phyloP scores from a whole-genome alignment of 352 stramenopile genomes.

The Pythium chondricola region DNA sequence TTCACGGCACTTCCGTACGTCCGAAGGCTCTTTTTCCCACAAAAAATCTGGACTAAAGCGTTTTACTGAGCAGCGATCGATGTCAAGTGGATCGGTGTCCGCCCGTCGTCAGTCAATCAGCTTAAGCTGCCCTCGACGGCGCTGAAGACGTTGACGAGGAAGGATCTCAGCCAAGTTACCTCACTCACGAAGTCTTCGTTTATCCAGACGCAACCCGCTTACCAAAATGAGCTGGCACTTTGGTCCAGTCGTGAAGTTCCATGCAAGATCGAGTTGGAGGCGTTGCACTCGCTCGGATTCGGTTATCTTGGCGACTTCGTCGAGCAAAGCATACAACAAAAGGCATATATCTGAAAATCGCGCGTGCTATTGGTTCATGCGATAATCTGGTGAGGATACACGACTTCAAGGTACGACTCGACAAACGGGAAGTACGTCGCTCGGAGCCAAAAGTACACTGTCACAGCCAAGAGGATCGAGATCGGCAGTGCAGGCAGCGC shows the following conservation, averaged over 20 bases:
- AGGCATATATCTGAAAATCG: slow-evolving; percentile 22
- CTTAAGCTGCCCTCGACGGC: slow-evolving; percentile 43
- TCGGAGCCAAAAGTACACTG: slow-evolving; percentile 79
- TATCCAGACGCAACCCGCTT: slow-evolving; percentile 49
- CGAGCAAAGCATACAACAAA: slow-evolving; percentile 28
- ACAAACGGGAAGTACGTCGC: slow-evolving; percentile 65
- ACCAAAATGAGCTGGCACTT: slow-evolving; percentile 43
- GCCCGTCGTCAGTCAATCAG: slow-evolving; percentile 64
- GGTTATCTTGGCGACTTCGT: slow-evolving; percentile 63
- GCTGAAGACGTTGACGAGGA: slow-evolving; percentile 51
- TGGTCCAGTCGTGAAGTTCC: slow-evolving; percentile 40
- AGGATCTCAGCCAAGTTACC: slow-evolving; percentile 38
- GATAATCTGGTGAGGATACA: too few relatives aligned
- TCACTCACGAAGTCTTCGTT: slow-evolving; percentile 47
- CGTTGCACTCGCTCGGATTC: slow-evolving; percentile 71
- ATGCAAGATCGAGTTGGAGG: slow-evolving; percentile 80
- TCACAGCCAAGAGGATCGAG: slow-evolving; percentile 74
- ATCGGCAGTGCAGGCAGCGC: slow-evolving; percentile 97
- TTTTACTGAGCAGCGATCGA: slow-evolving; percentile 36
- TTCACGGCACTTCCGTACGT: slow-evolving; percentile 45
- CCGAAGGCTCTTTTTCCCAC: too few relatives aligned
- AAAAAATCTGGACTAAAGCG: too few relatives aligned
- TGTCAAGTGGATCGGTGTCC: slow-evolving; percentile 91
- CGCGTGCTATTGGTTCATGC: not conserved
- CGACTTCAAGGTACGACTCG: slow-evolving; percentile 29